A percentile compares a stretch with the other conserved stretches of the same genome.
These are phyloP conservation scores for Heterobasidion parviporum DNA, from an alignment of 1,284 basidiomycete species.

Conservation along the genomic window DNA sequence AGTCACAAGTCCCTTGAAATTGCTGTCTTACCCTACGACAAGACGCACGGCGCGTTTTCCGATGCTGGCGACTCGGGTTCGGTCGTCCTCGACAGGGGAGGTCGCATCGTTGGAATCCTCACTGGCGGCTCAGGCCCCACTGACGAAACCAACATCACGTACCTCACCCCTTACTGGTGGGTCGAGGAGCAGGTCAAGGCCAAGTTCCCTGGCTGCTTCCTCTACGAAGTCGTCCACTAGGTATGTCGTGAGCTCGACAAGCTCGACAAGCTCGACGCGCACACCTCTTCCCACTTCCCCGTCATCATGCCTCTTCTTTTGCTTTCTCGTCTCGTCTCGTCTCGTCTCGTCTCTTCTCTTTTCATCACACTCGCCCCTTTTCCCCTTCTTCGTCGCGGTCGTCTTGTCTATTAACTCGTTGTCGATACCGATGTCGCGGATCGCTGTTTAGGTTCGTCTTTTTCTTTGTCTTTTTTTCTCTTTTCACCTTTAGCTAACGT, in stretches of 20 bases:
- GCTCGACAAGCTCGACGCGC: too few species aligned
- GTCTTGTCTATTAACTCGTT: too few species aligned
- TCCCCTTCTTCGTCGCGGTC: too few species aligned
- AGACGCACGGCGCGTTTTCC: conserved; percentile 13
- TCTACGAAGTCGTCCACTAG: conserved; percentile 7
- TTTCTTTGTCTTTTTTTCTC: too few species aligned
- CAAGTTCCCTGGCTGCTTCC: conserved; percentile 5
- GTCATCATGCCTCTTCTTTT: too few species aligned
- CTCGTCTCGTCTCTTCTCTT: too few species aligned
- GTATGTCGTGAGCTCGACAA: not conserved
- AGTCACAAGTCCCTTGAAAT: conserved; percentile 10
- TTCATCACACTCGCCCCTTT: too few species aligned
- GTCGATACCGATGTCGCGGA: too few species aligned
- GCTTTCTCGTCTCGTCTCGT: too few species aligned
- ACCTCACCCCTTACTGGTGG: conserved; percentile 11
- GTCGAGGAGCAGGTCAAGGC: conserved; percentile 10
- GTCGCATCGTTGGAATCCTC: conserved; percentile 12
- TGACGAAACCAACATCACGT: conserved; percentile 10
- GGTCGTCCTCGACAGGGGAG: conserved; percentile 11
- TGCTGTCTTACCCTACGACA: conserved; percentile 12
- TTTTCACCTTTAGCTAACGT: too few species aligned
- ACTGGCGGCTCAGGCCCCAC: conserved; percentile 12
- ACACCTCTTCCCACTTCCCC: too few species aligned
- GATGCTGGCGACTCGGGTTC: conserved; percentile 16
- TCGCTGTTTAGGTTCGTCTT: too few species aligned